These are phyloP conservation scores for Zygotorulaspora danielsina DNA, from an alignment of 805 yeast species.

Conservation along the genomic window DNA sequence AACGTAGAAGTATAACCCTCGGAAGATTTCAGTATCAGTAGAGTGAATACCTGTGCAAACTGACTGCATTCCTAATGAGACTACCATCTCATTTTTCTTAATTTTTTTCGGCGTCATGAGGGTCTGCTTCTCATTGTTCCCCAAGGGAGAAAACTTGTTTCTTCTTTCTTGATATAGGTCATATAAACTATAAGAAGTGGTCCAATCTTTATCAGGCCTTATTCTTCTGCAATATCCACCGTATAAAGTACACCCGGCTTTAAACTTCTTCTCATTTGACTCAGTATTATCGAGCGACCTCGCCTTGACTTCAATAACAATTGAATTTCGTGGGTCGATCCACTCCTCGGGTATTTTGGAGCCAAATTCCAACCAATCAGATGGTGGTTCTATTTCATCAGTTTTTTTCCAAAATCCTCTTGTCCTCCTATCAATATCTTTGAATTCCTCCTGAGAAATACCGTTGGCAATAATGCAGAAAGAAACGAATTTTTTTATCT, in stretches of 20 bases:
- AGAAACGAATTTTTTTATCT: conserved; percentile 45
- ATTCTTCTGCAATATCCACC: conserved; percentile 69
- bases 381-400: conserved; percentile 41
- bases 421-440: conserved; percentile 52
- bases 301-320: conserved; percentile 81
- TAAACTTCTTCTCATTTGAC: conserved; percentile 44
- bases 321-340: conserved; percentile 73
- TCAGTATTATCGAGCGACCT: conserved; percentile 56
- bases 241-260: conserved; percentile 65
- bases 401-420: conserved; percentile 56
- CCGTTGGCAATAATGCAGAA: conserved; percentile 86
- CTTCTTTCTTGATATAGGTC: conserved; percentile 39
- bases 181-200: conserved; percentile 48
- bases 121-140: conserved; percentile 24
- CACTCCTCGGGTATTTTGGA: conserved; percentile 61
- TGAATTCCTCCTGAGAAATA: conserved; percentile 58
- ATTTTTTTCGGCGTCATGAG: conserved; percentile 33
- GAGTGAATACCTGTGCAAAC: conserved; percentile 3
- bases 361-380: conserved; percentile 49
- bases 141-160: conserved; percentile 8
- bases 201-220: conserved; percentile 64
- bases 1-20: conserved; percentile 45
- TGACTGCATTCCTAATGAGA: conserved; percentile 8
- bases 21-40: conserved; percentile 39
- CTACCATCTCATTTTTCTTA: conserved; percentile 23